Conservation (phyloP, 805 yeast species). For the Priceomyces castillae region DNA sequence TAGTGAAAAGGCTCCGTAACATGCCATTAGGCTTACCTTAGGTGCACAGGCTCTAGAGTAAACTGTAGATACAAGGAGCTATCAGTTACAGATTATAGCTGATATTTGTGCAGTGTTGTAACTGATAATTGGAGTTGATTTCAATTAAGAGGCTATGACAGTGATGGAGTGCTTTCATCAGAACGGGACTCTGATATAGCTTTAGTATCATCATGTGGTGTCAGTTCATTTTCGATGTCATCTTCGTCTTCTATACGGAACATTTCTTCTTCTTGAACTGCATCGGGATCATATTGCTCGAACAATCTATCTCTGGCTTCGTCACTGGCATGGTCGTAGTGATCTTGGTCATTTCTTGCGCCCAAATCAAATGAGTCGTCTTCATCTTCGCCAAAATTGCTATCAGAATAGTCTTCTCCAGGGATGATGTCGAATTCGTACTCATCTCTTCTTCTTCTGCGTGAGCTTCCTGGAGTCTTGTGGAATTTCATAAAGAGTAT, state of each 20-base stretch:
- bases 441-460: constrained; percentile 60
- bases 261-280: constrained; percentile 38
- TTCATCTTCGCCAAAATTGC: constrained; percentile 17
- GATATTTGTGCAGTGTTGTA: too few relatives aligned
- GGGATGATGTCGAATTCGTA: constrained; percentile 77
- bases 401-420: constrained; percentile 53
- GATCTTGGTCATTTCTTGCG: constrained; percentile 14
- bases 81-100: too few relatives aligned
- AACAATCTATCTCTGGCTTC: constrained; percentile 40
- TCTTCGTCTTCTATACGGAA: constrained; percentile 42
- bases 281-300: constrained; percentile 39
- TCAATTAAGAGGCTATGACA: too few relatives aligned
- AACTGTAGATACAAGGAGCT: too few relatives aligned
- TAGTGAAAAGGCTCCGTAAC: too few relatives aligned
- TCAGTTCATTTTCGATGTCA: constrained; percentile 10
- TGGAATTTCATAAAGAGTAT: constrained; percentile 46
- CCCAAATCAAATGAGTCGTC: constrained; percentile 38
- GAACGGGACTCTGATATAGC: neutral
- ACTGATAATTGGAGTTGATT: too few relatives aligned
- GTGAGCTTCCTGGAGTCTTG: constrained; percentile 38
- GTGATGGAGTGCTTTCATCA: neutral
- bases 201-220: neutral
- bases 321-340: constrained; percentile 21
- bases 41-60: too few relatives aligned
- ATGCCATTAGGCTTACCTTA: too few relatives aligned